A percentile compares a stretch with the other conserved stretches of the same genome.
These are phyloP conservation scores for Blastomyces parvus DNA, from an alignment of 2,329 filamentous ascomycete species.

Conservation along the genomic window DNA sequence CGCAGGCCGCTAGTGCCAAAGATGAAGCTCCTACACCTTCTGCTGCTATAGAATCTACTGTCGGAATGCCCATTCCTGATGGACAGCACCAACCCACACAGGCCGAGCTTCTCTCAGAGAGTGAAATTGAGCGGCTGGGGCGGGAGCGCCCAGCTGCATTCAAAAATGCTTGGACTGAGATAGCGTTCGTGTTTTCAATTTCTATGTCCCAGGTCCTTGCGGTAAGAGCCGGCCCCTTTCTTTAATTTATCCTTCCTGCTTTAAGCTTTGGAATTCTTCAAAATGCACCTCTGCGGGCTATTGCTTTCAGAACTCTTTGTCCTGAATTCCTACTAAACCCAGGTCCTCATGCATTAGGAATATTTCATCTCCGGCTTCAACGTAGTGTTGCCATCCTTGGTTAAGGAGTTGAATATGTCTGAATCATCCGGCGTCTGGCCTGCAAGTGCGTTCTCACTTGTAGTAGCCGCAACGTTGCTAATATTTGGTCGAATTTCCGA, in stretches of 20 bases:
- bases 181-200: constrained; percentile 54
- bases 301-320: neutral
- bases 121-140: constrained; percentile 49
- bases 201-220: constrained; percentile 55
- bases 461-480: constrained; percentile 40
- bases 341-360: constrained; percentile 42
- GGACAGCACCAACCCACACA: neutral
- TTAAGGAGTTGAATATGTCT: constrained; percentile 54
- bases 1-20: neutral
- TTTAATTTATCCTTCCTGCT: too few species aligned
- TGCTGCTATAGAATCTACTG: neutral
- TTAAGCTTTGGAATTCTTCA: neutral
- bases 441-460: constrained; percentile 43
- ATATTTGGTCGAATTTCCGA: constrained; percentile 49
- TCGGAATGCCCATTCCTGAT: neutral
- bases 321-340: constrained; percentile 8
- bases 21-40: neutral
- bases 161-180: constrained; percentile 44
- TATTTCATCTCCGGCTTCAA: constrained; percentile 70
- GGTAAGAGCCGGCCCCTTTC: constrained; percentile 28
- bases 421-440: constrained; percentile 52
- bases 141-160: constrained; percentile 53
- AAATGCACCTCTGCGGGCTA: neutral
- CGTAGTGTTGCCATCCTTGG: constrained; percentile 56
- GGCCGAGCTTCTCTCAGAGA: neutral